A percentile compares a stretch with the other conserved stretches of the same genome.
These are phyloP conservation scores for Thermoascus crustaceus DNA, from an alignment of 2,329 filamentous ascomycete species.

Conservation along the genomic window DNA sequence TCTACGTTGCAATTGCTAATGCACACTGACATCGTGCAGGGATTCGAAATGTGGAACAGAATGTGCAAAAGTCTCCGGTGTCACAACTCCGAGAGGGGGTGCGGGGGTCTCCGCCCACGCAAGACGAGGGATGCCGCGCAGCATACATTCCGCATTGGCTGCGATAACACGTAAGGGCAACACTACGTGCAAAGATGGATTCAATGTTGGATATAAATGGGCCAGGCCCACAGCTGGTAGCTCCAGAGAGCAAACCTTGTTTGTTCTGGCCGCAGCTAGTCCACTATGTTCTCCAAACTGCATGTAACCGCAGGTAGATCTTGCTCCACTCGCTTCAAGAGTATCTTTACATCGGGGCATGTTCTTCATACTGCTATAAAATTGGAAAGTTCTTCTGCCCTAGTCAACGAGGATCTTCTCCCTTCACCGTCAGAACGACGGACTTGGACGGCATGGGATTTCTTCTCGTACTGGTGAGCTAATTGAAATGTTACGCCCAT, in stretches of 20 bases:
- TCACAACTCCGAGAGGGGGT: too few species aligned
- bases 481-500: too few species aligned
- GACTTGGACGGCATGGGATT: slow-evolving; percentile 16
- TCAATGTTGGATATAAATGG: neutral
- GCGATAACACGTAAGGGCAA: neutral
- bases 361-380: slow-evolving; percentile 10
- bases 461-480: slow-evolving; percentile 16
- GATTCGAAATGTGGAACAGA: too few species aligned
- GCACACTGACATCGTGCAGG: too few species aligned
- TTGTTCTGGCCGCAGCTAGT: too few species aligned
- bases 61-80: too few species aligned
- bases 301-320: slow-evolving; percentile 2
- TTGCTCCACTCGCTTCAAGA: slow-evolving; percentile 7
- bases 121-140: neutral
- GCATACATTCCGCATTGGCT: slow-evolving; percentile 2
- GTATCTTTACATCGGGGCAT: slow-evolving; percentile 10
- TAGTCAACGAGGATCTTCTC: slow-evolving; percentile 16
- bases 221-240: too few species aligned
- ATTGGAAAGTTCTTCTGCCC: slow-evolving; percentile 12
- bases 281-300: neutral
- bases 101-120: too few species aligned
- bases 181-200: too few species aligned
- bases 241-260: too few species aligned
- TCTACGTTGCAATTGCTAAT: too few species aligned
- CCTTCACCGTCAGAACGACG: slow-evolving; percentile 13